phyloP scores from a whole-genome alignment of 1,139 yeast species.

The Lodderomyces jiufengensis region DNA sequence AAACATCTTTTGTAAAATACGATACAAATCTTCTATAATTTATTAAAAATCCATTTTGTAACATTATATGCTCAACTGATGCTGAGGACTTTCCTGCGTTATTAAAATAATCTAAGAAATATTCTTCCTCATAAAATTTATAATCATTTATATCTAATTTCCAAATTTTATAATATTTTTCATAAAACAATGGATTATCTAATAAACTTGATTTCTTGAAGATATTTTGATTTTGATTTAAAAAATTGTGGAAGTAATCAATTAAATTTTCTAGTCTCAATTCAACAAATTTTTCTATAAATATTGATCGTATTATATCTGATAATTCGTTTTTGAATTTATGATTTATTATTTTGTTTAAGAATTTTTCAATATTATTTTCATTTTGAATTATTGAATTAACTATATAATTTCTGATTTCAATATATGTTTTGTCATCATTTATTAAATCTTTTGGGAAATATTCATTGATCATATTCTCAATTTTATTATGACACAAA shows the following conservation, averaged over 20 bases:
- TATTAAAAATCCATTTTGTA: slow-evolving; percentile 12
- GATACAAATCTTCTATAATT: slow-evolving; percentile 11
- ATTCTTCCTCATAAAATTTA: slow-evolving; percentile 14
- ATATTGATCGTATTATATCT: slow-evolving; percentile 16
- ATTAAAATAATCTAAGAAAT: slow-evolving; percentile 14
- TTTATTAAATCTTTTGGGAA: slow-evolving; percentile 9
- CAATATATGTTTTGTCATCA: slow-evolving; percentile 9
- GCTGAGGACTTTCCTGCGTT: slow-evolving; percentile 5
- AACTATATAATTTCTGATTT: slow-evolving; percentile 12
- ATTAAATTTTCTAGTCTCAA: slow-evolving; percentile 17
- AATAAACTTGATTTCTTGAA: not conserved
- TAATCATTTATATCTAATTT: slow-evolving; percentile 12
- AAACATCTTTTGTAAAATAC: slow-evolving; percentile 11
- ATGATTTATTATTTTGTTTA: slow-evolving; percentile 13
- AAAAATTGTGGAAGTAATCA: slow-evolving; percentile 10
- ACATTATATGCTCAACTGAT: slow-evolving; percentile 5
- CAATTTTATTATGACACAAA: slow-evolving; percentile 11
- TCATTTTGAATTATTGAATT: slow-evolving; percentile 16
- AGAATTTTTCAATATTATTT: slow-evolving; percentile 10
- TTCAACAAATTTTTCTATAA: slow-evolving; percentile 20
- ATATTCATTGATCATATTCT: slow-evolving; percentile 12
- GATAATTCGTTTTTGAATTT: slow-evolving; percentile 10
- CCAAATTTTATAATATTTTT: slow-evolving; percentile 15
- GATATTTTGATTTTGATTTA: slow-evolving; percentile 1
- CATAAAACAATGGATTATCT: slow-evolving; percentile 12